phyloP scores from a whole-genome alignment of 2,329 filamentous ascomycete genomes.

The Teratosphaeria viscida region DNA sequence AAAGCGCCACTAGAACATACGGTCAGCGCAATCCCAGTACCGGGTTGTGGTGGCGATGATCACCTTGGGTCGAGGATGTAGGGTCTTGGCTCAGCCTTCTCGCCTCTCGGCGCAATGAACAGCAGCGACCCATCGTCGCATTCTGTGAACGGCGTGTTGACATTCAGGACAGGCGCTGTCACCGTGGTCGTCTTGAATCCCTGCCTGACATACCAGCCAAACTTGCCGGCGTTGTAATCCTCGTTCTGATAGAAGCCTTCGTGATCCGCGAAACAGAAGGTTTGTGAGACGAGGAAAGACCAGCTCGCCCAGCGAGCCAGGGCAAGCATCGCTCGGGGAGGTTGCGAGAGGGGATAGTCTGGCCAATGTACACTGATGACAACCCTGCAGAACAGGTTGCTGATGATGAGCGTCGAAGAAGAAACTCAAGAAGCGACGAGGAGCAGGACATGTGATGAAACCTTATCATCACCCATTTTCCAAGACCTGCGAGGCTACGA shows the following conservation, averaged over 20 bases:
- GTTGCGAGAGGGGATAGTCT: background rate
- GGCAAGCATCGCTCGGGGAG: background rate
- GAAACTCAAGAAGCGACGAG: background rate
- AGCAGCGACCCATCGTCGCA: conserved; percentile 23
- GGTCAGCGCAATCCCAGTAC: background rate
- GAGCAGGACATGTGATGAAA: background rate
- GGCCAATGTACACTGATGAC: background rate
- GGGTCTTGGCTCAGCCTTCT: conserved; percentile 6
- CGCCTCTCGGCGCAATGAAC: conserved; percentile 19
- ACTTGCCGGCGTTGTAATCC: conserved; percentile 26
- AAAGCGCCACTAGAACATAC: conserved; percentile 8
- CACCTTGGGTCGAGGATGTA: conserved; percentile 8
- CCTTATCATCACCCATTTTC: background rate
- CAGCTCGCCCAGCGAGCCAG: background rate
- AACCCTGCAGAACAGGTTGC: background rate
- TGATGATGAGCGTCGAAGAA: background rate
- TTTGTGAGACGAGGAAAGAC: background rate
- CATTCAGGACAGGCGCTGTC: conserved; percentile 24
- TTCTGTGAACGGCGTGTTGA: conserved; percentile 20
- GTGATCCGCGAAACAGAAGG: conserved; percentile 5
- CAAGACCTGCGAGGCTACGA: background rate
- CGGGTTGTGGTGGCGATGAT: background rate
- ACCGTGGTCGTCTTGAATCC: conserved; percentile 25
- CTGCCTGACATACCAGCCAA: conserved; percentile 27
- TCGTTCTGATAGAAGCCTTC: conserved; percentile 12